Evolutionary conservation across 768 basidiomycete species (phyloP).

Genomic region (Xanthoconium purpureum): DNA sequence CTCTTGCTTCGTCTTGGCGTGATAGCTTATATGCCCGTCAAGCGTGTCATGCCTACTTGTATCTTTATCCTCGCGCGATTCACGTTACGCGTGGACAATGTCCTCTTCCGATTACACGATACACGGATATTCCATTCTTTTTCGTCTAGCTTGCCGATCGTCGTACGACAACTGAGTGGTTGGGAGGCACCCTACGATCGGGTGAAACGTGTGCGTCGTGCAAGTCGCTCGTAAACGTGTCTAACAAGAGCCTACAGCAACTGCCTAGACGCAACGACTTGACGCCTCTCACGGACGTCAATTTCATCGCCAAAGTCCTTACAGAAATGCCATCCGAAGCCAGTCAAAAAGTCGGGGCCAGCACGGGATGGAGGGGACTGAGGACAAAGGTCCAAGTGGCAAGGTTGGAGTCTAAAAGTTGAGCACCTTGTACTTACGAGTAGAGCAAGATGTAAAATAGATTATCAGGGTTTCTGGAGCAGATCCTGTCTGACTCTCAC

Average conservation of each 20-base stretch:
- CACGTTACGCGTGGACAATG: conserved; percentile 91
- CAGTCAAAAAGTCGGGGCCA: conserved; percentile 60
- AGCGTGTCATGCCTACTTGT: conserved; percentile 98
- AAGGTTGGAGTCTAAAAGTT: conserved; percentile 5
- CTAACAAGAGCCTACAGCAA: conserved; percentile 39
- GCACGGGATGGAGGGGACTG: conserved; percentile 84
- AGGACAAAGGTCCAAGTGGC: conserved; percentile 61
- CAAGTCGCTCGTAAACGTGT: background rate
- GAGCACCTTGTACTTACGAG: background rate
- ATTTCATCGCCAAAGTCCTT: conserved; percentile 73
- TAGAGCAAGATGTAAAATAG: background rate
- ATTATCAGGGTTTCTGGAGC: conserved; percentile 22
- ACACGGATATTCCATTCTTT: conserved; percentile 90
- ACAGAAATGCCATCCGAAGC: conserved; percentile 56
- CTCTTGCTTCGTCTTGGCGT: background rate
- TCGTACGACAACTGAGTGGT: conserved; percentile 81
- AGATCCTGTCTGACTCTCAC: conserved; percentile 49
- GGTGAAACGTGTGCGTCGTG: conserved; percentile 63
- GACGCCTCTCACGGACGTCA: conserved; percentile 83
- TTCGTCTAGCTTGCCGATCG: conserved; percentile 48
- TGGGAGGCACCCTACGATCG: conserved; percentile 89
- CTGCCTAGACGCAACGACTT: conserved; percentile 76
- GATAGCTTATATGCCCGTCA: background rate
- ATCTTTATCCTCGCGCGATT: conserved; percentile 89
- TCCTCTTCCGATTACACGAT: conserved; percentile 87